These are phyloP conservation scores for Oxytropis ochrocephala DNA, from an alignment of 306 rosid species.

Conservation along the genomic window DNA sequence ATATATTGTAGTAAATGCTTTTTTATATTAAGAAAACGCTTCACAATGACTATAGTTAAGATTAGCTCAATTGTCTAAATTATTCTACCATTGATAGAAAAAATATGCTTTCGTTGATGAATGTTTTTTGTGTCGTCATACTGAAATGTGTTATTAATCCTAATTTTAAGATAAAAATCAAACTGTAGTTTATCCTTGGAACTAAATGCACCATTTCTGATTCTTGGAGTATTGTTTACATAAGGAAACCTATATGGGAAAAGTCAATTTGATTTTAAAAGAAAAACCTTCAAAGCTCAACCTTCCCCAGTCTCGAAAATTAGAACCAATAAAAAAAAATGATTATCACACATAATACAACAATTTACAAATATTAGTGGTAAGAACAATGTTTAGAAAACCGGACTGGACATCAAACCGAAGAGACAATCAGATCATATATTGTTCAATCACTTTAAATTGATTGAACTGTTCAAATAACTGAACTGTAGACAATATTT, in stretches of 20 bases:
- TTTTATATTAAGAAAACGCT: too few relatives aligned
- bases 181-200: background rate
- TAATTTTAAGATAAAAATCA: background rate
- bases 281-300: too few relatives aligned
- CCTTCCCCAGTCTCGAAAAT: too few relatives aligned
- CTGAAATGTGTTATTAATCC: background rate
- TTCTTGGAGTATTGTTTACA: background rate
- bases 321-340: background rate
- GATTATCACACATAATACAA: background rate
- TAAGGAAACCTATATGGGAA: background rate
- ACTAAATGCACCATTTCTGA: background rate
- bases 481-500: too few relatives aligned
- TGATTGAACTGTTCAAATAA: too few relatives aligned
- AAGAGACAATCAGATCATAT: too few relatives aligned
- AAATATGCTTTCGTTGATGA: background rate
- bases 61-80: background rate
- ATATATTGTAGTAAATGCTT: background rate
- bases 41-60: background rate
- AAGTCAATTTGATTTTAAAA: background rate
- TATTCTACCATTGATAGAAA: background rate
- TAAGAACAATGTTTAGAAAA: too few relatives aligned
- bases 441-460: too few relatives aligned
- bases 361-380: background rate
- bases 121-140: conserved; percentile 1
- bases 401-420: too few relatives aligned